Evolutionary conservation across 192 early-diverging fungal genomes (phyloP).

Genomic region (Rhizophagus prolifer): DNA sequence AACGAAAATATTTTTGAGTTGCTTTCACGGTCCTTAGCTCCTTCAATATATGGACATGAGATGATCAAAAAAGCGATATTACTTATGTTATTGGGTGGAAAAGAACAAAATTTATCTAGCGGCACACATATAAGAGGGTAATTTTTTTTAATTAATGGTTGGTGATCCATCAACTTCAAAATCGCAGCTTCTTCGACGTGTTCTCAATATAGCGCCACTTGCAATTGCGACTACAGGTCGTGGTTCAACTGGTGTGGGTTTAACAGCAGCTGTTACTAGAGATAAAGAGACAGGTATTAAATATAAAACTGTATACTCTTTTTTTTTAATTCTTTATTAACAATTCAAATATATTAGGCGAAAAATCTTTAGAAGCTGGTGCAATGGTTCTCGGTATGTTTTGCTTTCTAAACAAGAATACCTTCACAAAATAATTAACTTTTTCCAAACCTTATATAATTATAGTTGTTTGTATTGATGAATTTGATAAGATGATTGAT

Average conservation of each 20-base stretch:
- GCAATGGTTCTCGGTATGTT: slow-evolving; percentile 90
- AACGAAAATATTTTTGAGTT: slow-evolving; percentile 72
- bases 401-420: not conserved
- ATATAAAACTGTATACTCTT: not conserved
- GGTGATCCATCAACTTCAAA: slow-evolving; percentile 99
- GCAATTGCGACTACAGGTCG: slow-evolving; percentile 97
- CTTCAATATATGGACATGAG: slow-evolving; percentile 86
- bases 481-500: slow-evolving; percentile 99
- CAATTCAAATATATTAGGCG: slow-evolving; percentile 39
- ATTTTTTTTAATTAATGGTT: slow-evolving; percentile 67
- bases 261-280: slow-evolving; percentile 93
- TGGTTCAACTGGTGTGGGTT: slow-evolving; percentile 94
- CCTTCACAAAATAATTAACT: not conserved
- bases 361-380: slow-evolving; percentile 91
- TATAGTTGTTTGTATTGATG: slow-evolving; percentile 93
- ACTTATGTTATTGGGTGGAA: slow-evolving; percentile 86
- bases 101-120: slow-evolving; percentile 90
- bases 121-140: slow-evolving; percentile 95
- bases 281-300: slow-evolving; percentile 85
- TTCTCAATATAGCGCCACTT: slow-evolving; percentile 91
- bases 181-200: slow-evolving; percentile 96
- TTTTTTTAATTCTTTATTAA: not conserved
- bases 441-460: not conserved
- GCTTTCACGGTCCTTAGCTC: slow-evolving; percentile 84
- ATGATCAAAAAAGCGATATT: slow-evolving; percentile 95